Evolutionary conservation across 1,139 yeast genomes (phyloP).

Genomic region (Pichia norvegensis): DNA sequence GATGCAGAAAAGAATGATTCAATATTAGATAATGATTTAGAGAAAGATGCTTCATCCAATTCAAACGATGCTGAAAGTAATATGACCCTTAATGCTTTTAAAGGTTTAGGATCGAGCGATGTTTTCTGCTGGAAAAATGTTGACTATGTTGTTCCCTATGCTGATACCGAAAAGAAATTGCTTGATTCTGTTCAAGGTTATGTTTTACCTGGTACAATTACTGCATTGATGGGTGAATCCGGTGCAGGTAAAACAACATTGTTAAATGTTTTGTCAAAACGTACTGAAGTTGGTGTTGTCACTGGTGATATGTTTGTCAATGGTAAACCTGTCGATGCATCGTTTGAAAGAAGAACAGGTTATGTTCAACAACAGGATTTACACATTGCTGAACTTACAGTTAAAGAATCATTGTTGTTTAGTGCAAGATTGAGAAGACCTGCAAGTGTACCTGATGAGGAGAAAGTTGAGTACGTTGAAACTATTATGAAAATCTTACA

Average conservation of each 20-base stretch:
- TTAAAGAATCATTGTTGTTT: constrained; percentile 42
- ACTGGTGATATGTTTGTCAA: constrained; percentile 48
- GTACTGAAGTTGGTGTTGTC: constrained; percentile 41
- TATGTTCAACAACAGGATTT: constrained; percentile 53
- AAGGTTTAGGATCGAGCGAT: constrained; percentile 23
- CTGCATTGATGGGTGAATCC: constrained; percentile 60
- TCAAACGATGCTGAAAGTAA: background rate
- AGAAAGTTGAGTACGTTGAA: constrained; percentile 42
- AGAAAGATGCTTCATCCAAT: background rate
- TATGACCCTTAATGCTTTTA: background rate
- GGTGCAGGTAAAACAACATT: constrained; percentile 66
- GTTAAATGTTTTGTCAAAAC: constrained; percentile 46
- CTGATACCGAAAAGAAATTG: constrained; percentile 27
- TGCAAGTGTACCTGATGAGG: constrained; percentile 34
- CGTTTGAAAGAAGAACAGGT: constrained; percentile 46
- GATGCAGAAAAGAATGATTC: background rate
- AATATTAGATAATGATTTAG: background rate
- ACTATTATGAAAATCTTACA: constrained; percentile 39
- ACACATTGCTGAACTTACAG: constrained; percentile 43
- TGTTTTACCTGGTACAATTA: constrained; percentile 47
- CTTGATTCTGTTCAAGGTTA: constrained; percentile 47
- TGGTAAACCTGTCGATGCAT: constrained; percentile 34
- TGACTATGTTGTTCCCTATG: constrained; percentile 34
- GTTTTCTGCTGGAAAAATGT: constrained; percentile 42
- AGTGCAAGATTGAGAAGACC: constrained; percentile 47